Base-by-base conservation (phyloP, 139 green algal genomes). In the Chlamydomonas sp. region DNA sequence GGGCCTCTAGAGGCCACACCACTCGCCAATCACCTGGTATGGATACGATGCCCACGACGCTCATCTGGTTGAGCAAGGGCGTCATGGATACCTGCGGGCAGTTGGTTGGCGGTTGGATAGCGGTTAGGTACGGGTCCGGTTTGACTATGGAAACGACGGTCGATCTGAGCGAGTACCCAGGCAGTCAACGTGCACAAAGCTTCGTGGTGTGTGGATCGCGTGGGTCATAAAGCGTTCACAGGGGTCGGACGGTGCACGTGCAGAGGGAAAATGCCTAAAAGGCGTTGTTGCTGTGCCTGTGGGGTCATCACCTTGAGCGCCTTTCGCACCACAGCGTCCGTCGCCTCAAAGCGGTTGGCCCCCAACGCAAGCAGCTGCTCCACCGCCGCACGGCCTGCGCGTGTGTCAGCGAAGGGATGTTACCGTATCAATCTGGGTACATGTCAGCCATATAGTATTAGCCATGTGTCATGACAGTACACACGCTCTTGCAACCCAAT, bases 21-120 rank as follows among this genome's bases (percentile, higher is more conserved):
- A n/a, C n/a, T 2, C 75, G 60, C 17, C 49, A 71, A 71, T 1
- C 62, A 86, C 81, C 81, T 16, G 83, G 83, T n/a, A 87, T 87
- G 9, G 83, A 80, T 59, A 98, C 95, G 20, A 97, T 89, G 9
- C 96, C 96, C 77, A 96, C 87, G 15, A 98, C 96, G 61, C 90
- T 95, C 93, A 98, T 96, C 82, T 94, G 91, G 91, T 97, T 98
- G 73, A 98, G 88, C 49, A 96, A 89, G 5, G 96, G 96, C 18
- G 94, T 97, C 88, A 98, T 93, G 8, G 96, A 95, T 78, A 95
- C 83, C 83, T 86, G 80, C 63, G 92, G 73, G 84, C 59, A 59
- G 71, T 2, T 14, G 71, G 58, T 6, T 18, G 71, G 31, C 31
- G 31, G 31, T 49, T 49, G 31, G 31, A 49, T 49, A 49, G 31